Evolutionary conservation across 495 filamentous ascomycete species (phyloP).

Genomic region (Penicillium subrubescens): DNA sequence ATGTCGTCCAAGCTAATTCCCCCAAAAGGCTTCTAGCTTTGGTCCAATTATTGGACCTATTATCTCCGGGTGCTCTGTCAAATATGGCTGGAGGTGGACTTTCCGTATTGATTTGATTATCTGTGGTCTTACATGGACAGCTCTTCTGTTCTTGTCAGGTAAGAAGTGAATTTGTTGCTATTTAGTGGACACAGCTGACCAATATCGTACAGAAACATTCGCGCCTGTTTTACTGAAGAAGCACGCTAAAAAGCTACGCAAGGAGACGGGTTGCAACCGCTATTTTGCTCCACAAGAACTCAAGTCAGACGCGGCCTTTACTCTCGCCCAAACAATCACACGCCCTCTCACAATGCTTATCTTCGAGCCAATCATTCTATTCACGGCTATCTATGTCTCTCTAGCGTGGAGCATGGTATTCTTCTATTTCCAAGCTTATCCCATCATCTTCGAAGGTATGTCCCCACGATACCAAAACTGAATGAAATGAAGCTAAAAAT

Average conservation of each 20-base stretch:
- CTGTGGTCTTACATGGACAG: conserved; percentile 47
- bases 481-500: neutral
- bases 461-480: neutral
- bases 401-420: conserved; percentile 75
- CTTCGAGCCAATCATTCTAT: conserved; percentile 65
- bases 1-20: conserved; percentile 6
- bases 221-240: conserved; percentile 66
- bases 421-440: conserved; percentile 68
- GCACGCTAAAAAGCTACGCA: conserved; percentile 64
- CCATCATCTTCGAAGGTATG: conserved; percentile 59
- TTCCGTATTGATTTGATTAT: conserved; percentile 66
- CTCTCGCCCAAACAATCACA: conserved; percentile 47
- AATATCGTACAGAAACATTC: conserved; percentile 59
- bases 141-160: conserved; percentile 50
- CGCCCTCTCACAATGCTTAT: conserved; percentile 50
- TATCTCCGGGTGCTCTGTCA: conserved; percentile 62
- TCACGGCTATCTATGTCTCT: conserved; percentile 68
- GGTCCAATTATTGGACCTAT: conserved; percentile 70
- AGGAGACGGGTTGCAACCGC: conserved; percentile 52
- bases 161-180: conserved; percentile 16
- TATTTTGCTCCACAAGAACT: conserved; percentile 44
- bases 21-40: conserved; percentile 58
- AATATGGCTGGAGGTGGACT: conserved; percentile 66
- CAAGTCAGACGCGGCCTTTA: conserved; percentile 41
- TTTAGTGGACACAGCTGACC: neutral